phyloP scores from a whole-genome alignment of 2,329 filamentous ascomycete species.

The Ophiostoma ulmi region DNA sequence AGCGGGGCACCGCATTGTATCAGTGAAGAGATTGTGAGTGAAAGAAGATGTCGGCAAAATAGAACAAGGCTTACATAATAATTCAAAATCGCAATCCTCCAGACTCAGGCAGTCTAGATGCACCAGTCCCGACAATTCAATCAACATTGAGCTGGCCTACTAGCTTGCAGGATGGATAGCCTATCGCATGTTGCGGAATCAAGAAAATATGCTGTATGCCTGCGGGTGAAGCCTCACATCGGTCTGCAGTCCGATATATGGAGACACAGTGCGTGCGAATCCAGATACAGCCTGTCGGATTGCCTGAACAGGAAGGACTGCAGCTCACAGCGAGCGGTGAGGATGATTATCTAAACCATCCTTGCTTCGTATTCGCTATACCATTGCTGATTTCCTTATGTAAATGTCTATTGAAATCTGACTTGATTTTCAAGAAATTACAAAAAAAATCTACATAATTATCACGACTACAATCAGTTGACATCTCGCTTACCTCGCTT shows the following conservation, averaged over 20 bases:
- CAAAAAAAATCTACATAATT: neutral
- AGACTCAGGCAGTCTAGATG: neutral
- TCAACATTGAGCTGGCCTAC: neutral
- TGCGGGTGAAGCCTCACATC: neutral
- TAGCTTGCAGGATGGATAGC: neutral
- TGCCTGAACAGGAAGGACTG: conserved; percentile 5
- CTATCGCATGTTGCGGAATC: neutral
- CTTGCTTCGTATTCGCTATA: neutral
- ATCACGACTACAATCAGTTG: neutral
- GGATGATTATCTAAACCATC: neutral
- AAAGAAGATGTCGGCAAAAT: neutral
- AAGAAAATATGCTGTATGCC: neutral
- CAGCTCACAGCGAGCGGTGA: neutral
- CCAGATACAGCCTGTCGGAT: neutral
- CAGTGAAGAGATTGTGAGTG: neutral
- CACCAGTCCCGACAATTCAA: neutral
- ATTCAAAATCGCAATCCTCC: too few relatives aligned
- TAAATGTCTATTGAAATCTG: neutral
- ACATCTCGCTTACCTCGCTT: neutral
- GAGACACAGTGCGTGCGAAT: neutral
- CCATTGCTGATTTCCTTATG: neutral
- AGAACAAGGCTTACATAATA: neutral
- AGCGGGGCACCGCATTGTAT: neutral
- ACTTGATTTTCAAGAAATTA: neutral
- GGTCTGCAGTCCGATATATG: neutral